Percentiles rank a stretch among this genome's conserved stretches.
Evolutionary conservation across 129 eudicot species (phyloP).

Genomic region (Tanacetum coccineum): DNA sequence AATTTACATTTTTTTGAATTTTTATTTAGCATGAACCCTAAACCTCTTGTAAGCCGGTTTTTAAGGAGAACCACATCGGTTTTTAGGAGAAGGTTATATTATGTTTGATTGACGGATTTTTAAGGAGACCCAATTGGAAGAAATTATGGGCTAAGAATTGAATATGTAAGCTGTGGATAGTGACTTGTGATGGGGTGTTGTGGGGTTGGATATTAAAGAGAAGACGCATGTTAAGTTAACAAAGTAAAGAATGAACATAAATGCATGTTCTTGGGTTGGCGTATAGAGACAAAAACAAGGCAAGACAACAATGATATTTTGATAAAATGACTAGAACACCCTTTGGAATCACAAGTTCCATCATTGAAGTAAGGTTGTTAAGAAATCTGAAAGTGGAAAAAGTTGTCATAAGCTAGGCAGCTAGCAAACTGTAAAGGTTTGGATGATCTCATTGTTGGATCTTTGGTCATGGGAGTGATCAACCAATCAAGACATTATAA

Average conservation of each 20-base stretch:
- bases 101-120: neutral
- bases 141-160: slow-evolving; percentile 11
- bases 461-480: too few relatives aligned
- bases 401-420: too few relatives aligned
- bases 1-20: neutral
- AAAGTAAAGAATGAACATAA: slow-evolving; percentile 15
- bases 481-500: neutral
- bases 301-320: slow-evolving; percentile 29
- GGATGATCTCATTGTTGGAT: too few relatives aligned
- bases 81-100: neutral
- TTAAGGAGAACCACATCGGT: too few relatives aligned
- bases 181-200: slow-evolving; percentile 16
- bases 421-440: too few relatives aligned
- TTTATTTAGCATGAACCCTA: neutral
- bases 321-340: slow-evolving; percentile 16
- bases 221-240: slow-evolving; percentile 26
- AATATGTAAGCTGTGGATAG: slow-evolving; percentile 16
- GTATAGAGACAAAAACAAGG: slow-evolving; percentile 19
- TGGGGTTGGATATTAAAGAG: slow-evolving; percentile 16
- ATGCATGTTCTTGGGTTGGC: slow-evolving; percentile 32
- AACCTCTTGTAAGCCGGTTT: too few relatives aligned
- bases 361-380: too few relatives aligned
- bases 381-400: too few relatives aligned
- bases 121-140: slow-evolving; percentile 13
- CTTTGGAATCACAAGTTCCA: slow-evolving; percentile 15